These are phyloP conservation scores for Malassezia japonica DNA, from an alignment of 1,284 basidiomycete genomes.

Conservation along the genomic window DNA sequence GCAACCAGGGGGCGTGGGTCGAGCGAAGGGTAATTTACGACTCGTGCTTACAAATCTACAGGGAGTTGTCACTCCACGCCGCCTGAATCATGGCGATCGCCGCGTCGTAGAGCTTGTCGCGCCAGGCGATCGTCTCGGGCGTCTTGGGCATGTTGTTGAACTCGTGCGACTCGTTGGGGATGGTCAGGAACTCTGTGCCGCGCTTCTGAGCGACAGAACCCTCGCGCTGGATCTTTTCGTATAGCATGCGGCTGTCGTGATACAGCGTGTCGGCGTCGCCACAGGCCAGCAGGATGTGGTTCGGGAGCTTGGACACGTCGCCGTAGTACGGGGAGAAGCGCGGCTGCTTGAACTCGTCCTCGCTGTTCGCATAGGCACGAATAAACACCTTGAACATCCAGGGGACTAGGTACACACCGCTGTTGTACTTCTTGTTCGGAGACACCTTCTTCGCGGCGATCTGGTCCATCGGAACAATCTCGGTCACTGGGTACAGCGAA, in stretches of 20 bases:
- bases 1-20: too few relatives aligned
- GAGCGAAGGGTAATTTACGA: too few relatives aligned
- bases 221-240: conserved; percentile 25
- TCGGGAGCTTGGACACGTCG: conserved; percentile 19
- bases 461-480: conserved; percentile 7
- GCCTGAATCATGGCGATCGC: conserved; percentile 42
- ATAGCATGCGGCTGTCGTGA: conserved; percentile 20
- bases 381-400: conserved; percentile 24
- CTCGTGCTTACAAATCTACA: too few relatives aligned
- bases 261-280: conserved; percentile 35
- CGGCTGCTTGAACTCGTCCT: conserved; percentile 18
- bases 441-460: neutral
- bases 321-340: conserved; percentile 21
- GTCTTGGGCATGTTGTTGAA: conserved; percentile 30
- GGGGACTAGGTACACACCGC: conserved; percentile 22
- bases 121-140: conserved; percentile 14
- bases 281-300: conserved; percentile 24
- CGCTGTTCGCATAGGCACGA: conserved; percentile 21
- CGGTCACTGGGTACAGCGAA: conserved; percentile 24
- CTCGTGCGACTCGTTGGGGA: conserved; percentile 33
- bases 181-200: conserved; percentile 22
- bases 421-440: conserved; percentile 14
- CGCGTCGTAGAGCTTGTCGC: conserved; percentile 20
- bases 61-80: too few relatives aligned
- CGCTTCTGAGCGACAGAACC: conserved; percentile 2